Evolutionary conservation across 768 basidiomycete species (phyloP).

Genomic region (Boletus vermiculosoides): DNA sequence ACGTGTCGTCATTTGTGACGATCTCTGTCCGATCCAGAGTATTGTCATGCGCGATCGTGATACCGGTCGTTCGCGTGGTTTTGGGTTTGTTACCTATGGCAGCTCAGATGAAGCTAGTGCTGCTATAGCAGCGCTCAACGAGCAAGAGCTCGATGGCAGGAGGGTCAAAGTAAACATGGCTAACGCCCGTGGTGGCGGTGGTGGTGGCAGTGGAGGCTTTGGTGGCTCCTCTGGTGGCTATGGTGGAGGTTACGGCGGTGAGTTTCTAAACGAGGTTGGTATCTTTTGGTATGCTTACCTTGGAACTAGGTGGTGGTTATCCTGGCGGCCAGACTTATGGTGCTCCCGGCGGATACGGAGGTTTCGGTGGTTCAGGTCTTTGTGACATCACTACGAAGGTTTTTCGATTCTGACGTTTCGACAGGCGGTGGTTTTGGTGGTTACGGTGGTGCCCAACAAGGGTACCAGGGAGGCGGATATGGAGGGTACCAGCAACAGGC

Average conservation of each 20-base stretch:
- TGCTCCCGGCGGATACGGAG: conserved; percentile 22
- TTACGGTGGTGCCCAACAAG: conserved; percentile 17
- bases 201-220: conserved; percentile 41
- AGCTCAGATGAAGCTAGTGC: conserved; percentile 62
- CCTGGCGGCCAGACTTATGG: conserved; percentile 28
- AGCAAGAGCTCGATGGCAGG: conserved; percentile 91
- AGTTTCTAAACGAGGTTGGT: not conserved
- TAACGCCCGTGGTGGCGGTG: conserved; percentile 66
- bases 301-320: conserved; percentile 28
- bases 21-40: conserved; percentile 53
- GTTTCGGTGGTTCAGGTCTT: conserved; percentile 16
- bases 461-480: conserved; percentile 26
- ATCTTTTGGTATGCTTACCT: conserved; percentile 13
- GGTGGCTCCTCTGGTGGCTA: conserved; percentile 34
- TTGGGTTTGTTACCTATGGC: conserved; percentile 89
- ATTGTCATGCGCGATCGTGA: conserved; percentile 99
- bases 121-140: conserved; percentile 78
- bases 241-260: conserved; percentile 31
- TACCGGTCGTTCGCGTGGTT: conserved; percentile 94
- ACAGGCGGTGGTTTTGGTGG: conserved; percentile 12
- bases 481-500: conserved; percentile 26
- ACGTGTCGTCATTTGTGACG: conserved; percentile 24
- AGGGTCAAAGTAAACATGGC: conserved; percentile 87
- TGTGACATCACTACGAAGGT: not conserved
- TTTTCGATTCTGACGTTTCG: not conserved